A percentile compares a stretch with the other conserved stretches of the same genome.
Conservation (phyloP, 352 stramenopile genomes). For the Phytophthora sojae region DNA sequence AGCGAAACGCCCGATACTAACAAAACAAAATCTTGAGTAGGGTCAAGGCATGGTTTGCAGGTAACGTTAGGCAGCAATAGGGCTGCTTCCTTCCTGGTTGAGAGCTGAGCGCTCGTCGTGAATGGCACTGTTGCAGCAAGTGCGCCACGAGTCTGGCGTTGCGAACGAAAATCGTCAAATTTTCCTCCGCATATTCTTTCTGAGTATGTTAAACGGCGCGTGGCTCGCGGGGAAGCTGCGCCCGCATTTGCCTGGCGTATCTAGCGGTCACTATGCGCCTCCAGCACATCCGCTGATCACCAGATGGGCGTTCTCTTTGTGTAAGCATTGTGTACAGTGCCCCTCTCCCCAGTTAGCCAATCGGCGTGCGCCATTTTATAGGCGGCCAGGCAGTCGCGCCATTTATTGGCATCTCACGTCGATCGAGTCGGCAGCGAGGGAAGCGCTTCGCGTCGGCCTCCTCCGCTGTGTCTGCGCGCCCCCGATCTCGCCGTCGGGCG, state of each 20-base stretch:
- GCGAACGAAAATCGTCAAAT: conserved; percentile 3
- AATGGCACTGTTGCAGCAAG: not conserved
- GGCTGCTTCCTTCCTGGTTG: not conserved
- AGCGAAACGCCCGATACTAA: too few relatives aligned
- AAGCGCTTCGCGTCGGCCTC: conserved; percentile 23
- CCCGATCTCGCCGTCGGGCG: not conserved
- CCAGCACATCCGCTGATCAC: conserved; percentile 25
- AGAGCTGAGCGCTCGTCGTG: not conserved
- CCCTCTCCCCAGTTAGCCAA: conserved; percentile 33
- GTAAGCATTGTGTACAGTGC: conserved; percentile 12
- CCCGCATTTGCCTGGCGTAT: conserved; percentile 4
- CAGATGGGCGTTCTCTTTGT: conserved; percentile 23
- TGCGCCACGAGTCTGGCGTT: conserved; percentile 8
- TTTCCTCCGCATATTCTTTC: conserved; percentile 14
- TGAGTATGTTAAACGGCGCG: conserved; percentile 22
- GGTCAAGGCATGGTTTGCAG: too few relatives aligned
- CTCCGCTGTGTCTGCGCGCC: conserved; percentile 21
- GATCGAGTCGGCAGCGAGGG: conserved; percentile 4
- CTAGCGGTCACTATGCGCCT: conserved; percentile 4
- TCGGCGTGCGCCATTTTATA: conserved; percentile 14
- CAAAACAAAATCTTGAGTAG: too few relatives aligned
- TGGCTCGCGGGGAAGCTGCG: conserved; percentile 5
- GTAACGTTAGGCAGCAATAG: too few relatives aligned
- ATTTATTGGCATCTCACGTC: conserved; percentile 29
- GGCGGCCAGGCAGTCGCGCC: conserved; percentile 33